Percentiles rank a stretch among this genome's conserved stretches.
These are phyloP conservation scores for Mucor sp. DNA, from an alignment of 371 early-diverging fungal genomes.

Conservation along the genomic window DNA sequence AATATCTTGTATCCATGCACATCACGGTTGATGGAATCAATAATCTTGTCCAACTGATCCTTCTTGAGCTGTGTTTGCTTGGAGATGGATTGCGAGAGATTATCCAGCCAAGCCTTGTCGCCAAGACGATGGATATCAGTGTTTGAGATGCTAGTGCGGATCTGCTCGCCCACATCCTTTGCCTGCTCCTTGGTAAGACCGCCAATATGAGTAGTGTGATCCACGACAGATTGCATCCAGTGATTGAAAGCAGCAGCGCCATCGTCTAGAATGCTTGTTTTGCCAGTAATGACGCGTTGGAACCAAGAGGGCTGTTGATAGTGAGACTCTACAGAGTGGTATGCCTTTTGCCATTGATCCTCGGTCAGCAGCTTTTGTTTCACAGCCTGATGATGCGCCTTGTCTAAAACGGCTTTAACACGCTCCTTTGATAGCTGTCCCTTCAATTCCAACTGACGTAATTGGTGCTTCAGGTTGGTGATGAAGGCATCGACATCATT, in stretches of 20 bases:
- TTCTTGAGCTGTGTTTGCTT: conserved; percentile 19
- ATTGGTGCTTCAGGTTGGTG: conserved; percentile 15
- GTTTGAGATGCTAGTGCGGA: conserved; percentile 10
- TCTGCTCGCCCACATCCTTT: conserved; percentile 7
- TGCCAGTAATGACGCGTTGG: conserved; percentile 22
- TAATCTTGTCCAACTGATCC: conserved; percentile 13
- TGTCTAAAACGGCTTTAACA: conserved; percentile 20
- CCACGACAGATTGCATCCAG: conserved; percentile 14
- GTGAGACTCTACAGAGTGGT: not conserved
- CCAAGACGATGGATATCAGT: conserved; percentile 19
- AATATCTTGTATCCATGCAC: conserved; percentile 19
- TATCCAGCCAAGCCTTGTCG: conserved; percentile 20
- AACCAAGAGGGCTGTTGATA: conserved; percentile 25
- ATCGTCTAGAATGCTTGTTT: conserved; percentile 23
- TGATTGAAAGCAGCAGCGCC: conserved; percentile 15
- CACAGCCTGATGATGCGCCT: conserved; percentile 13
- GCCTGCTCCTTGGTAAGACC: conserved; percentile 19
- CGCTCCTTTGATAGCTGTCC: conserved; percentile 25
- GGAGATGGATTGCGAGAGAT: conserved; percentile 9
- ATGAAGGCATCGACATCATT: conserved; percentile 8
- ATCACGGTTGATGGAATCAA: conserved; percentile 20
- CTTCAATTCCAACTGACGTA: conserved; percentile 26
- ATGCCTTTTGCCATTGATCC: conserved; percentile 25
- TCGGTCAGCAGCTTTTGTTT: conserved; percentile 25
- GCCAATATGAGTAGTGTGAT: not conserved